Conservation (phyloP, 2,329 filamentous ascomycete species). For the Ophiostoma novo-ulmi region DNA sequence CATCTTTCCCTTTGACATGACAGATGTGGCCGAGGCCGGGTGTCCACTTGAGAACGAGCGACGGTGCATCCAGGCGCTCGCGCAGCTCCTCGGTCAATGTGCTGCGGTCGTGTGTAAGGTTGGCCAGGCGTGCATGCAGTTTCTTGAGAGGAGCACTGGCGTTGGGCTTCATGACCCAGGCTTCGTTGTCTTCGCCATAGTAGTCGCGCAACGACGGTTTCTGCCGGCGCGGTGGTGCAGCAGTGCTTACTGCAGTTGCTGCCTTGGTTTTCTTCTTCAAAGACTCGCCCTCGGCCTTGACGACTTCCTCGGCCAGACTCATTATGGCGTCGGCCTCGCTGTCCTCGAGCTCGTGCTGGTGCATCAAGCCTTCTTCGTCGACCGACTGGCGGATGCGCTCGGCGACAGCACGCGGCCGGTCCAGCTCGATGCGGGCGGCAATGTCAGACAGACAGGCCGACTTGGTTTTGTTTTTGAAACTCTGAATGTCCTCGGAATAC, state of each 20-base stretch:
- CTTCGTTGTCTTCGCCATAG: constrained; percentile 56
- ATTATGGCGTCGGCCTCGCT: constrained; percentile 65
- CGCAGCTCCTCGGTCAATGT: constrained; percentile 58
- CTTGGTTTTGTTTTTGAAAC: constrained; percentile 12
- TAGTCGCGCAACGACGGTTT: constrained; percentile 46
- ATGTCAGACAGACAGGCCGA: constrained; percentile 39
- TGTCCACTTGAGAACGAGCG: constrained; percentile 77
- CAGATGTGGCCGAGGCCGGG: constrained; percentile 84
- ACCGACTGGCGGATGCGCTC: constrained; percentile 69
- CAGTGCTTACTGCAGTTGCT: not conserved
- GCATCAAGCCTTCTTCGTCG: constrained; percentile 83
- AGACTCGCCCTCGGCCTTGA: constrained; percentile 54
- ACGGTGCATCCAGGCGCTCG: constrained; percentile 54
- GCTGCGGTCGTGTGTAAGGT: constrained; percentile 55
- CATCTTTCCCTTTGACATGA: constrained; percentile 79
- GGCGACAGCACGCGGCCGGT: constrained; percentile 63
- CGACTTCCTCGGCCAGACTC: constrained; percentile 66
- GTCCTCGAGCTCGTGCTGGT: constrained; percentile 72
- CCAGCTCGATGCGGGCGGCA: constrained; percentile 57
- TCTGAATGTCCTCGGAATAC: constrained; percentile 10
- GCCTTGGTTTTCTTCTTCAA: constrained; percentile 31
- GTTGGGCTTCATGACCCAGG: constrained; percentile 60
- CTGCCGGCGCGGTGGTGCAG: not conserved
- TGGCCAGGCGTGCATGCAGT: constrained; percentile 64
- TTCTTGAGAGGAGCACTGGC: constrained; percentile 62